These are phyloP conservation scores for Hymenoscyphus scutula DNA, from an alignment of 2,329 filamentous ascomycete genomes.

Conservation along the genomic window DNA sequence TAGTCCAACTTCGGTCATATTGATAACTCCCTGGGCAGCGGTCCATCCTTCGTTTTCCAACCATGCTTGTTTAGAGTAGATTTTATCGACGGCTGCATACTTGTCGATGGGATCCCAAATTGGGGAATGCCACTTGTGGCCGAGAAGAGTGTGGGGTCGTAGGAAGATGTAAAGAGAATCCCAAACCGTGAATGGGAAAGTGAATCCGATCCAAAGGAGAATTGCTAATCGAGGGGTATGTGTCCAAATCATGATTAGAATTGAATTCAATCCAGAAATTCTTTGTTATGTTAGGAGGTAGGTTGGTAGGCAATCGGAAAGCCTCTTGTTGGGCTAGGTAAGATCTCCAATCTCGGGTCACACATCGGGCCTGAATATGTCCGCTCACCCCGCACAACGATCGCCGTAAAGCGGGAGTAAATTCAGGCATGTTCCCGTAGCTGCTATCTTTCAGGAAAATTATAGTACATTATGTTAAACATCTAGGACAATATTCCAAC, in stretches of 20 bases:
- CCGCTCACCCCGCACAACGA: too few species aligned
- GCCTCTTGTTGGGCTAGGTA: too few species aligned
- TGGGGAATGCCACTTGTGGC: constrained; percentile 9
- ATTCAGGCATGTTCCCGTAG: too few species aligned
- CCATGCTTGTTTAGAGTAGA: constrained; percentile 6
- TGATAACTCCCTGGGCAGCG: constrained; percentile 5
- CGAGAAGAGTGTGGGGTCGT: constrained; percentile 1
- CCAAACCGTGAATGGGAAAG: constrained; percentile 10
- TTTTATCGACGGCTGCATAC: constrained; percentile 3
- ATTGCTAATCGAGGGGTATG: not conserved
- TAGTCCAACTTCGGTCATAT: not conserved
- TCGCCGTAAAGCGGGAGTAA: too few species aligned
- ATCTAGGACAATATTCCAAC: too few species aligned
- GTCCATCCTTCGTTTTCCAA: constrained; percentile 8
- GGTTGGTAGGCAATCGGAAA: too few species aligned
- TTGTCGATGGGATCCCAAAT: not conserved
- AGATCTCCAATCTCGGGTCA: too few species aligned
- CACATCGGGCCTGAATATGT: too few species aligned
- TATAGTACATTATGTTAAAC: too few species aligned
- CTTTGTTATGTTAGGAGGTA: too few species aligned
- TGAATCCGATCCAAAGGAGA: constrained; percentile 1
- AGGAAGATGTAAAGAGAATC: constrained; percentile 8
- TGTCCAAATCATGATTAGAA: not conserved
- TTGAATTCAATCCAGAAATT: not conserved
- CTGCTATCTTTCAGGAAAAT: too few species aligned